These are phyloP conservation scores for Lindgomyces ingoldianus DNA, from an alignment of 495 filamentous ascomycete species.

Conservation along the genomic window DNA sequence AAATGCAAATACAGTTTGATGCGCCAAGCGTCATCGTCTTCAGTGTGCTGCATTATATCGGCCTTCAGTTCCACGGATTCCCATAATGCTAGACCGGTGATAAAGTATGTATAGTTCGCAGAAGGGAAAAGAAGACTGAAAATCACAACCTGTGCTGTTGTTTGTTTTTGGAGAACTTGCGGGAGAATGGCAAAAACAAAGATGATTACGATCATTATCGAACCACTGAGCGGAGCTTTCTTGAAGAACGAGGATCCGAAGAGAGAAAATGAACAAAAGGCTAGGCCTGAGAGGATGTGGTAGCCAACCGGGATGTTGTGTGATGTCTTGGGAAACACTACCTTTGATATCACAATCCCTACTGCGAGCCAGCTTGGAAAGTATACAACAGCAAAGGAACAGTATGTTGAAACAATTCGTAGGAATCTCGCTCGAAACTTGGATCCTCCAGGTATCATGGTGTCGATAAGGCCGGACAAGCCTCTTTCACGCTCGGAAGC, in stretches of 20 bases:
- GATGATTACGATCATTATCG: slow-evolving; percentile 61
- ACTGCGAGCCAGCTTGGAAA: slow-evolving; percentile 69
- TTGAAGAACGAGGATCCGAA: slow-evolving; percentile 73
- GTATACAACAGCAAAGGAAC: slow-evolving; percentile 69
- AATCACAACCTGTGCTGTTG: slow-evolving; percentile 55
- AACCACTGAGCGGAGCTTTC: slow-evolving; percentile 76
- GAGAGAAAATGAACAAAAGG: slow-evolving; percentile 68
- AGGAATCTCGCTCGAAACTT: slow-evolving; percentile 67
- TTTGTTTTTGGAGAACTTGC: slow-evolving; percentile 58
- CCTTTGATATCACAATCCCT: slow-evolving; percentile 60
- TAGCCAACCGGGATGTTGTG: slow-evolving; percentile 62
- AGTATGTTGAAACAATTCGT: slow-evolving; percentile 65
- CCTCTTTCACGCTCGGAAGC: slow-evolving; percentile 75
- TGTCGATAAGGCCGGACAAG: slow-evolving; percentile 76
- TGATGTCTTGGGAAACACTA: slow-evolving; percentile 63
- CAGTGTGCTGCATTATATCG: slow-evolving; percentile 58
- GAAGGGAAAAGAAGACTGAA: slow-evolving; percentile 70
- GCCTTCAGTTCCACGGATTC: slow-evolving; percentile 46
- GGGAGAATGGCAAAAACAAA: slow-evolving; percentile 69
- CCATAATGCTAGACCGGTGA: slow-evolving; percentile 59
- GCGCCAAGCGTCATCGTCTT: slow-evolving; percentile 60
- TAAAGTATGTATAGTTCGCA: slow-evolving; percentile 77
- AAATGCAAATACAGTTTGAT: slow-evolving; percentile 67
- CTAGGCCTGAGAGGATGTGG: slow-evolving; percentile 64
- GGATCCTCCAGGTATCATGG: slow-evolving; percentile 70